Percentiles rank a stretch among this genome's conserved stretches.
These are phyloP conservation scores for Ganoderma lingzhi DNA, from an alignment of 1,284 basidiomycete species.

Conservation along the genomic window DNA sequence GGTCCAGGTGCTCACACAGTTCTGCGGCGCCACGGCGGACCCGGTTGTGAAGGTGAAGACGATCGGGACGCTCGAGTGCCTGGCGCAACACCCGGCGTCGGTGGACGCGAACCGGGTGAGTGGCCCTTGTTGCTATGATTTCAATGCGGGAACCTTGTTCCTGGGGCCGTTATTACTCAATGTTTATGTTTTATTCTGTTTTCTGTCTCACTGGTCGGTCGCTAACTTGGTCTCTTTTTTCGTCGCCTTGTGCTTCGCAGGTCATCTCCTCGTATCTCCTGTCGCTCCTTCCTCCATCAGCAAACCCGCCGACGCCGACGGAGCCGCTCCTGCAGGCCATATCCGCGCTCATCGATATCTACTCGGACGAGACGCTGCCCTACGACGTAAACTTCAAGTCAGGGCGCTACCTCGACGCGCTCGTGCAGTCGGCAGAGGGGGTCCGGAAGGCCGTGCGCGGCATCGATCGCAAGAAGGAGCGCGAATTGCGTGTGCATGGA, in stretches of 20 bases:
- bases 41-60: conserved; percentile 73
- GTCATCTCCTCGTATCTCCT: conserved; percentile 75
- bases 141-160: conserved; percentile 8
- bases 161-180: neutral
- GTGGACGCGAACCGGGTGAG: conserved; percentile 77
- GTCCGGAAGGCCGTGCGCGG: conserved; percentile 56
- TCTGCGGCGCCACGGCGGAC: conserved; percentile 65
- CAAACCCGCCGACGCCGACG: conserved; percentile 54
- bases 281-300: conserved; percentile 56
- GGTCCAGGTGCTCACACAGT: conserved; percentile 70
- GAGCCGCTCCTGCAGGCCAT: conserved; percentile 85
- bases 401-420: conserved; percentile 46
- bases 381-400: conserved; percentile 87
- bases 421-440: conserved; percentile 52
- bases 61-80: conserved; percentile 83
- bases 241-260: conserved; percentile 45
- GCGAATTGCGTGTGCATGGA: conserved; percentile 59
- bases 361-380: conserved; percentile 86
- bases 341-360: conserved; percentile 93
- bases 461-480: conserved; percentile 49
- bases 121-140: conserved; percentile 20
- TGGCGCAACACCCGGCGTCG: conserved; percentile 74
- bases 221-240: conserved; percentile 6
- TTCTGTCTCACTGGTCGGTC: conserved; percentile 2
- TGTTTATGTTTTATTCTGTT: neutral